Conservation (phyloP, 495 filamentous ascomycete genomes). For the Neurospora intermedia region DNA sequence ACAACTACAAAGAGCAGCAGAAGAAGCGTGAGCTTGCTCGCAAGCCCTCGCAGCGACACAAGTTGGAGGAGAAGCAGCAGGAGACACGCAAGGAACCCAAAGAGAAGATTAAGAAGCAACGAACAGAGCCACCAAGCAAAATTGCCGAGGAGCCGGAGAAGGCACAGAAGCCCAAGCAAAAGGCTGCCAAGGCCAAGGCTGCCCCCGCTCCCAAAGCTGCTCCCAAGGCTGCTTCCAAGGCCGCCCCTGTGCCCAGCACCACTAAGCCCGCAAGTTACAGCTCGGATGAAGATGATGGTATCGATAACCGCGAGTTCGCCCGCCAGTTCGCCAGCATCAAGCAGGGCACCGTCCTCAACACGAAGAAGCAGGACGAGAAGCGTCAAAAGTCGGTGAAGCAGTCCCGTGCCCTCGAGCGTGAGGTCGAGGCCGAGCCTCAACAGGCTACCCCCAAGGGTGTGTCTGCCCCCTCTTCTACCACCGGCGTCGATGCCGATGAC, state of each 20-base stretch:
- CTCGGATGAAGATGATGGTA: slow-evolving; percentile 46
- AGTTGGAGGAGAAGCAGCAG: slow-evolving; percentile 27
- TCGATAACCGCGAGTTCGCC: slow-evolving; percentile 64
- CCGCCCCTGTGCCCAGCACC: slow-evolving; percentile 6
- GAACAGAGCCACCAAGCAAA: slow-evolving; percentile 17
- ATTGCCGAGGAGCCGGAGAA: slow-evolving; percentile 20
- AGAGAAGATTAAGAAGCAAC: slow-evolving; percentile 23
- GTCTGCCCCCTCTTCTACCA: slow-evolving; percentile 58
- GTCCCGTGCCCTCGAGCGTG: slow-evolving; percentile 36
- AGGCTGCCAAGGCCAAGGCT: slow-evolving; percentile 8
- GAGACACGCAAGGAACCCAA: slow-evolving; percentile 26
- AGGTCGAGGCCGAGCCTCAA: slow-evolving; percentile 11
- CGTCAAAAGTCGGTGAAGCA: slow-evolving; percentile 50
- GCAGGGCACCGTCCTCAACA: slow-evolving; percentile 46
- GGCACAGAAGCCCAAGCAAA: slow-evolving; percentile 22
- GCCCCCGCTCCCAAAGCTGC: background rate
- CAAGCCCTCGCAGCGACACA: slow-evolving; percentile 9
- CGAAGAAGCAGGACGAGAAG: slow-evolving; percentile 50
- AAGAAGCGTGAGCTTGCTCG: slow-evolving; percentile 8
- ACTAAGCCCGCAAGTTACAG: slow-evolving; percentile 20
- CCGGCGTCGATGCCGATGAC: slow-evolving; percentile 73
- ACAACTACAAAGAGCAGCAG: slow-evolving; percentile 4
- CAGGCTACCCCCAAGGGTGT: slow-evolving; percentile 15
- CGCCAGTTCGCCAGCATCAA: slow-evolving; percentile 56
- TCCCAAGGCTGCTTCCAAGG: background rate